A percentile compares a stretch with the other conserved stretches of the same genome.
Evolutionary conservation across 1,284 basidiomycete species (phyloP).

Genomic region (Agroathelia rolfsii): DNA sequence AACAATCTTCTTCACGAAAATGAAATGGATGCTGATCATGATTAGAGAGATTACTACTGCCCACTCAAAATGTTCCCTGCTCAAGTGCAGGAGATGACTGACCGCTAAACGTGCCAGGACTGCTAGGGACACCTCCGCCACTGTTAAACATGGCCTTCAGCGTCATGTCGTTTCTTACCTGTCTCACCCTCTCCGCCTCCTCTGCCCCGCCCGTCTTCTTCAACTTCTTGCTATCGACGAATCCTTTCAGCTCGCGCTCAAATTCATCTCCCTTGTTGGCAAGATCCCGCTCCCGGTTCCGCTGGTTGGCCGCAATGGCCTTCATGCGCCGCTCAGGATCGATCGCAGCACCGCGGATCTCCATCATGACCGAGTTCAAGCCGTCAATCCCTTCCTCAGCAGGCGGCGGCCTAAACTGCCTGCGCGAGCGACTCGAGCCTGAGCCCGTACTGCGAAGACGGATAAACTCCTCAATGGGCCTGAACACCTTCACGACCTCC

Average conservation of each 20-base stretch:
- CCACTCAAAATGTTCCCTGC: too few relatives aligned
- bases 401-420: constrained; percentile 43
- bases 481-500: constrained; percentile 76
- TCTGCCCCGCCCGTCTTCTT: constrained; percentile 93
- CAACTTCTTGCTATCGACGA: constrained; percentile 77
- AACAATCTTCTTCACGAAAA: too few relatives aligned
- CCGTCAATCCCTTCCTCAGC: constrained; percentile 56
- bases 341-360: constrained; percentile 75
- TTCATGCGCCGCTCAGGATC: constrained; percentile 79
- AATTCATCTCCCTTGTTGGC: constrained; percentile 68
- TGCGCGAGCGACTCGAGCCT: constrained; percentile 23
- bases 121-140: constrained; percentile 2
- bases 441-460: constrained; percentile 51
- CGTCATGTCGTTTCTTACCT: constrained; percentile 74
- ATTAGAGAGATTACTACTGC: too few relatives aligned
- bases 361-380: constrained; percentile 71
- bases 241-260: constrained; percentile 71
- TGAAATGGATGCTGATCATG: too few relatives aligned
- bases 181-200: constrained; percentile 78
- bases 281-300: constrained; percentile 65
- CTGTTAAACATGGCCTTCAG: constrained; percentile 78
- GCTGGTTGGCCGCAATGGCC: constrained; percentile 84
- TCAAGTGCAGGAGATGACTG: too few relatives aligned
- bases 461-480: constrained; percentile 83
- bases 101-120: too few relatives aligned